Percentiles rank a stretch among this genome's conserved stretches.
phyloP scores from a whole-genome alignment of 1,139 yeast species.

The Magnusiomyces tetraspermus region DNA sequence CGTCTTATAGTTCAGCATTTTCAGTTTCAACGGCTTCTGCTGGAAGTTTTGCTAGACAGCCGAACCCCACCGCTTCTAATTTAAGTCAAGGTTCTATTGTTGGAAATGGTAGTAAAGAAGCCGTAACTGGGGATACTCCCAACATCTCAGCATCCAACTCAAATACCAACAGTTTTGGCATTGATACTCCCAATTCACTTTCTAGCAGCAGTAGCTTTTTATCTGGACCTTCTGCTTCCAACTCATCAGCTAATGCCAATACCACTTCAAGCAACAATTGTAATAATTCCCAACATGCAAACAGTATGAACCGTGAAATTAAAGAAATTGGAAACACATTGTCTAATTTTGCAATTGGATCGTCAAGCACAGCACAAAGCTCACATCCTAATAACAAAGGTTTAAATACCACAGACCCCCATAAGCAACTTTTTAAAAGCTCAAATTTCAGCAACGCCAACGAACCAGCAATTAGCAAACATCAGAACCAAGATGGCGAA shows the following conservation, averaged over 20 bases:
- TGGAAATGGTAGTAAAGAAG: neutral
- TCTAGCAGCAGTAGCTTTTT: neutral
- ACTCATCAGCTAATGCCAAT: neutral
- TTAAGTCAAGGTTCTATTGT: neutral
- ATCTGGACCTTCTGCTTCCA: neutral
- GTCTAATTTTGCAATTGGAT: no score
- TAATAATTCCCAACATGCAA: neutral
- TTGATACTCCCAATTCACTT: neutral
- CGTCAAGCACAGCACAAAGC: no score
- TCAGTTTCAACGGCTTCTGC: neutral
- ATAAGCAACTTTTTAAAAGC: neutral
- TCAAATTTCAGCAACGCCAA: neutral
- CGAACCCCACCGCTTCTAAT: neutral
- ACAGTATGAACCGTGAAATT: no score
- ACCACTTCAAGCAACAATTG: neutral
- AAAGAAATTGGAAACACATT: no score
- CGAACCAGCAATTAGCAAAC: neutral
- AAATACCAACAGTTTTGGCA: neutral
- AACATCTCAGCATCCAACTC: neutral
- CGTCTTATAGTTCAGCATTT: neutral
- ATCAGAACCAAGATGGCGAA: neutral
- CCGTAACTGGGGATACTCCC: neutral
- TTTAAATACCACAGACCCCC: no score
- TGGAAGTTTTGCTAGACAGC: neutral
- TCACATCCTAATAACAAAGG: no score